Base-by-base conservation (phyloP, 2,329 filamentous ascomycete genomes). In the Fusarium begoniae region DNA sequence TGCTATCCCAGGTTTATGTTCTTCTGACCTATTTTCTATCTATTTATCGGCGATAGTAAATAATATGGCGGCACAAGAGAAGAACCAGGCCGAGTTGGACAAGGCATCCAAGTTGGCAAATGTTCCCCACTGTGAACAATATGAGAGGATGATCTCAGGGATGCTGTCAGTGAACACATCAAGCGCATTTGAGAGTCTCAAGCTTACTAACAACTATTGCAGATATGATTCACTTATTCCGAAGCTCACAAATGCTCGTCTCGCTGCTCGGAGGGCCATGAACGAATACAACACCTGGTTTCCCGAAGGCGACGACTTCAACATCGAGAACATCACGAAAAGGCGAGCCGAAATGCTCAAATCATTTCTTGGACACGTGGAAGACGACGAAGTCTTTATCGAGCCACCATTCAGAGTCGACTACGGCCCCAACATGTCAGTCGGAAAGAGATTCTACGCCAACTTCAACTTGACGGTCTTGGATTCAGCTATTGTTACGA, bases 111-210 rank as follows among this genome's bases (percentile, higher is more conserved):
- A 63, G 40, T 79, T 90, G 17, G 81, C 85, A 15, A 85, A 90
- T 69, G 82, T 87, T 4, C 89, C 88, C 1, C 88, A 86, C 83
- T 87, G 87, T 66, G 89, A 90, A 13, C 87, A 90, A 68, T 91
- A 90, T 61, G 88, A 91, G 76, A 89, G 87, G 76, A 91, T 91
- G 89, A 88, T 91, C 54, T 91, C 88, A 0, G 89, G 89, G 35
- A 88, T 91, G 83, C 82, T 90, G 88, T 89, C 79, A 74, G 58
- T 69, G 1, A 28, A 13, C 26, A 3, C 13, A 8, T 8, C 1
- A 0, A 14, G 8, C 1, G 11, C 12, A 14, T n/a, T n/a, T 8
- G 5, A 8, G n/a, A 6, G 8, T 1, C 1, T 3, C 7, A 2
- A 17, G 12, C 4, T 50, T 0, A 30, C 26, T 17, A 0, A 17